These are phyloP conservation scores for Penicillium canescens DNA, from an alignment of 495 filamentous ascomycete species.

Conservation along the genomic window DNA sequence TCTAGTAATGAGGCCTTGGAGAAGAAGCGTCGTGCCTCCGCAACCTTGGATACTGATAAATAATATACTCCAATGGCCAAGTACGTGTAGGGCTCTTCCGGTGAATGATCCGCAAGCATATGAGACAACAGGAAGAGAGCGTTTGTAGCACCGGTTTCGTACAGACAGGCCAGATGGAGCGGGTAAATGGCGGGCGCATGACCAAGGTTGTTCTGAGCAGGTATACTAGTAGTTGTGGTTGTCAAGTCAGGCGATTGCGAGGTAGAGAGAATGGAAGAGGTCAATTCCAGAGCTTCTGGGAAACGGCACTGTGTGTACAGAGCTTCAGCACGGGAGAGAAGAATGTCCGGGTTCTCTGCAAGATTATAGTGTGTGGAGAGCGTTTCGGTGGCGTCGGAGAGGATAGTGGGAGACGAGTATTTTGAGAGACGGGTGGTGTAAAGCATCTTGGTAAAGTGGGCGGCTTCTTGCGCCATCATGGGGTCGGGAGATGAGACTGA, in stretches of 20 bases:
- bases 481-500: conserved; percentile 63
- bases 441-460: conserved; percentile 92
- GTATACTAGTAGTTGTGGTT: conserved; percentile 17
- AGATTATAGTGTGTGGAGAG: conserved; percentile 93
- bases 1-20: conserved; percentile 97
- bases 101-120: conserved; percentile 88
- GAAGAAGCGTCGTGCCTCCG: conserved; percentile 93
- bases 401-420: conserved; percentile 82
- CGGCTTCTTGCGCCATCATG: conserved; percentile 73
- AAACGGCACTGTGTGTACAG: conserved; percentile 95
- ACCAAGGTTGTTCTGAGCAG: conserved; percentile 59
- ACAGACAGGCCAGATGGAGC: conserved; percentile 87
- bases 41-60: conserved; percentile 81
- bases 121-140: conserved; percentile 91
- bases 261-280: conserved; percentile 72
- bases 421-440: conserved; percentile 97
- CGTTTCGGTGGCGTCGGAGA: conserved; percentile 85
- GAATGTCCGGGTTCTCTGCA: conserved; percentile 81
- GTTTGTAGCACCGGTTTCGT: conserved; percentile 84
- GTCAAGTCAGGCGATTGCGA: conserved; percentile 35
- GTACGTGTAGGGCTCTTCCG: conserved; percentile 87
- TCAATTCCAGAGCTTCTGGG: conserved; percentile 79
- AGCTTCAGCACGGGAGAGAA: conserved; percentile 88
- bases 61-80: conserved; percentile 96
- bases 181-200: conserved; percentile 91